Evolutionary conservation across 306 rosid species (phyloP).

Genomic region (Leucaena leucocephala): DNA sequence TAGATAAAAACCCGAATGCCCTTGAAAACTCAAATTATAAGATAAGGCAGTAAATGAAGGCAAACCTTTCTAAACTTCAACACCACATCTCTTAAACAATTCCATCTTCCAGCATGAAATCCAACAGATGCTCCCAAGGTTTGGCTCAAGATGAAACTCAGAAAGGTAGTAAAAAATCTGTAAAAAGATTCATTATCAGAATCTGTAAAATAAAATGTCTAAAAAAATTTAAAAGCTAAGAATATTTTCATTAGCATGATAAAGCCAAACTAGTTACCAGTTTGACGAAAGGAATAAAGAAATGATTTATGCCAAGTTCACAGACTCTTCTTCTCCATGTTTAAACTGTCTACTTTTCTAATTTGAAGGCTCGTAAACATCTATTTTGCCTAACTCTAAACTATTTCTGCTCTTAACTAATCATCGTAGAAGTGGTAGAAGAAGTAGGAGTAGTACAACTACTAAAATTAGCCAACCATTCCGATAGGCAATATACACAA

Average conservation of each 20-base stretch:
- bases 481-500: not conserved
- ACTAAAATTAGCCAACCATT: not conserved
- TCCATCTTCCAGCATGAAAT: slow-evolving; percentile 85
- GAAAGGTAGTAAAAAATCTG: slow-evolving; percentile 65
- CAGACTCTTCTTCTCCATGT: not conserved
- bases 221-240: not conserved
- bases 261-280: not conserved
- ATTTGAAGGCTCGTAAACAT: not conserved
- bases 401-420: not conserved
- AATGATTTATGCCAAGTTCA: not conserved
- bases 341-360: not conserved
- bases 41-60: slow-evolving; percentile 35
- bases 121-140: slow-evolving; percentile 73
- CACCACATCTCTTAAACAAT: slow-evolving; percentile 68
- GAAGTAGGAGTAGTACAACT: not conserved
- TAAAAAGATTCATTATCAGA: slow-evolving; percentile 36
- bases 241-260: not conserved
- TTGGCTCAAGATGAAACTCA: slow-evolving; percentile 80
- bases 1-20: not conserved
- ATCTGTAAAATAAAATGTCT: not conserved
- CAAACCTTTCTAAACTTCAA: slow-evolving; percentile 84
- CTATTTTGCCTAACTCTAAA: not conserved
- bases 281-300: not conserved
- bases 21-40: slow-evolving; percentile 19
- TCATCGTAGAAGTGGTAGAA: not conserved